A percentile compares a stretch with the other conserved stretches of the same genome.
phyloP scores from a whole-genome alignment of 495 filamentous ascomycete species.

The Usnea hakonensis region DNA sequence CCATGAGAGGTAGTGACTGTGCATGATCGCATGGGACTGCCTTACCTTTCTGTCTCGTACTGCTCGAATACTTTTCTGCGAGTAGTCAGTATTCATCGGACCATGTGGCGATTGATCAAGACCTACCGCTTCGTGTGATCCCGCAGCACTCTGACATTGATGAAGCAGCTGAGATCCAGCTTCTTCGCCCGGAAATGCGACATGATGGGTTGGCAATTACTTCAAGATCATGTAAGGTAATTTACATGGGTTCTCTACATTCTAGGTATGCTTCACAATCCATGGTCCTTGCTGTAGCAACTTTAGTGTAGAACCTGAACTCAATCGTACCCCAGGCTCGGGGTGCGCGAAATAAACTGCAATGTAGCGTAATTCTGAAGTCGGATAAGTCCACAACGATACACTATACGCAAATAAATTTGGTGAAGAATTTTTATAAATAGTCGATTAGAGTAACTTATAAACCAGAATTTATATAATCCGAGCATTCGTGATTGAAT shows the following conservation, averaged over 20 bases:
- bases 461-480: no score
- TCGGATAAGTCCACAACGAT: no score
- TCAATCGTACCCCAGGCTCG: no score
- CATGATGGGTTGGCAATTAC: constrained; percentile 37
- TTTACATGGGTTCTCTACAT: background rate
- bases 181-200: constrained; percentile 78
- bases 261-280: background rate
- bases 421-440: no score
- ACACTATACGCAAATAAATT: no score
- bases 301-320: background rate
- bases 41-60: constrained; percentile 76
- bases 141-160: constrained; percentile 76
- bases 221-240: background rate
- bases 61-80: constrained; percentile 67
- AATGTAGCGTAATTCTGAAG: no score
- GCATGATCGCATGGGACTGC: background rate
- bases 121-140: constrained; percentile 80
- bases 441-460: no score
- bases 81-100: constrained; percentile 8
- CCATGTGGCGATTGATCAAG: background rate
- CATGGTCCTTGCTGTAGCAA: background rate
- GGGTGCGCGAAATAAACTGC: no score
- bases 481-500: no score
- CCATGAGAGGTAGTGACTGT: background rate
- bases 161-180: constrained; percentile 76